phyloP scores from a whole-genome alignment of 768 basidiomycete genomes.

The Auricularia sp. region DNA sequence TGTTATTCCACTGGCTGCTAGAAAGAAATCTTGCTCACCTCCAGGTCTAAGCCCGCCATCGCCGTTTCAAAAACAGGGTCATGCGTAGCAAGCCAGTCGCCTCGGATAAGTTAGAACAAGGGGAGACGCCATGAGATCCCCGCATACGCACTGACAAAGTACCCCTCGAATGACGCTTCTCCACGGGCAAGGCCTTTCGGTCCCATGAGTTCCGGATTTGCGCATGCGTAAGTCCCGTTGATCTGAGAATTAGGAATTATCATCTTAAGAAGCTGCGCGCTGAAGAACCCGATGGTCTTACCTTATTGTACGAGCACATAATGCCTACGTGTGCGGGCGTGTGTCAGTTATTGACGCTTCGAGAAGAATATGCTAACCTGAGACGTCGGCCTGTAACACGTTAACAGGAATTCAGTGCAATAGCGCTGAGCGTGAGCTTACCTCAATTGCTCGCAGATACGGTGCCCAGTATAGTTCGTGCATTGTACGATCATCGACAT shows the following conservation, averaged over 20 bases:
- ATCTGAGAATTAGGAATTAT: background rate
- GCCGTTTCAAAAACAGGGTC: background rate
- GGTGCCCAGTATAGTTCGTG: conserved; percentile 68
- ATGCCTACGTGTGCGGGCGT: background rate
- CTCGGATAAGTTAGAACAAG: background rate
- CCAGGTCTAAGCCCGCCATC: background rate
- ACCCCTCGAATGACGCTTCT: conserved; percentile 49
- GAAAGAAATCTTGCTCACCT: background rate
- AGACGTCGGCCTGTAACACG: background rate
- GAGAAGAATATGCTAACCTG: background rate
- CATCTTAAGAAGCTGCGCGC: background rate
- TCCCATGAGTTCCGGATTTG: conserved; percentile 51
- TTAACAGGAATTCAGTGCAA: background rate
- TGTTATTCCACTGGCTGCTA: background rate
- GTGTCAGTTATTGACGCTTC: no score
- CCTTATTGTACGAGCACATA: background rate
- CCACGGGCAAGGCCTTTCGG: conserved; percentile 59
- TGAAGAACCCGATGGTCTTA: background rate
- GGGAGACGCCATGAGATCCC: background rate
- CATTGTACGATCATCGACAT: conserved; percentile 72
- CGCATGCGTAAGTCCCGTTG: conserved; percentile 54
- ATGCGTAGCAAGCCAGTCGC: background rate
- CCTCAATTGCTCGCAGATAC: conserved; percentile 69
- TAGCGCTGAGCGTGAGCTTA: background rate
- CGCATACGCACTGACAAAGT: background rate